These are phyloP conservation scores for Picea abies DNA, from an alignment of 83 land plant genomes.

Conservation along the genomic window DNA sequence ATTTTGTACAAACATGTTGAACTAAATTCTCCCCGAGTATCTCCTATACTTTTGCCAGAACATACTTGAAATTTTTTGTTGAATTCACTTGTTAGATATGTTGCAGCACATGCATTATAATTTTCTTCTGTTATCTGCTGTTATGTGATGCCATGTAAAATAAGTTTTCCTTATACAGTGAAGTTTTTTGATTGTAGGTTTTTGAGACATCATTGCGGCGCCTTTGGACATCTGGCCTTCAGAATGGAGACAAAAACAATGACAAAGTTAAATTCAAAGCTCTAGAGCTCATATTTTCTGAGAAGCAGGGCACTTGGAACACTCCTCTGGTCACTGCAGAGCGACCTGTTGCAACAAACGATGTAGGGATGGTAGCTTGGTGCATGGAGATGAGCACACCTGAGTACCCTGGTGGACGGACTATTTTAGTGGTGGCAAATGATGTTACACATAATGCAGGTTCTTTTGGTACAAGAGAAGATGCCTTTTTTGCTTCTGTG, in stretches of 20 bases:
- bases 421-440: conserved; percentile 78
- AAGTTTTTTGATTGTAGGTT: conserved; percentile 51
- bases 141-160: not conserved
- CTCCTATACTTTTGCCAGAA: not conserved
- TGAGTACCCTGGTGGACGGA: conserved; percentile 90
- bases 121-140: not conserved
- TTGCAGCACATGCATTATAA: not conserved
- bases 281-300: conserved; percentile 73
- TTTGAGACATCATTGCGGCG: conserved; percentile 79
- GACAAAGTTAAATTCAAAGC: conserved; percentile 53
- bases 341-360: conserved; percentile 69
- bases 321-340: conserved; percentile 64
- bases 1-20: no score
- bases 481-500: conserved; percentile 90
- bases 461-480: conserved; percentile 96
- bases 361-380: conserved; percentile 99
- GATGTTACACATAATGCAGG: conserved; percentile 93
- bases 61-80: not conserved
- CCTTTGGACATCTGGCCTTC: conserved; percentile 53
- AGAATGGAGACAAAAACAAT: not conserved
- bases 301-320: conserved; percentile 67
- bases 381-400: conserved; percentile 86
- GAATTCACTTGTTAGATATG: not conserved
- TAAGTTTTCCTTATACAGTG: conserved; percentile 2
- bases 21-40: no score